Evolutionary conservation across 1,284 basidiomycete species (phyloP), one percentile per base, ranked within the genome.

Genomic region (Wolfiporia cocos): DNA sequence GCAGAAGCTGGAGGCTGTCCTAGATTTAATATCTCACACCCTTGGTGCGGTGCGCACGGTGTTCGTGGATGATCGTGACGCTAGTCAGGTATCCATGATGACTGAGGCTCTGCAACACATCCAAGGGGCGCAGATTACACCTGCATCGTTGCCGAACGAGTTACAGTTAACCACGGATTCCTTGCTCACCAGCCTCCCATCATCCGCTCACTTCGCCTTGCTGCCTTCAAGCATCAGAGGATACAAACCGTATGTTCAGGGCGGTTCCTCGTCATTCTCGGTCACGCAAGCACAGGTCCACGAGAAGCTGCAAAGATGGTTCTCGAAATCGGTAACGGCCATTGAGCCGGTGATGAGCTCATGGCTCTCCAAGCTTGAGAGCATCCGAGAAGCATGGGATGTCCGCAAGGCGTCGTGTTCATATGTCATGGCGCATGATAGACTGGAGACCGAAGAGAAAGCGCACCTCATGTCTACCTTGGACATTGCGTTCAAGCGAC

Each of bases 231-330:
- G 69, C 44, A 71, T 90, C 47, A 70, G 70, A 46, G 70, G 73
- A 9, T 89, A 87, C 56, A 81, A 76, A 51, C 86, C 87, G 17
- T 87, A 85, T 54, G 70, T 89, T 43, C 84, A 88, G 51, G 61
- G 77, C 9, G 62, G 65, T 7, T 80, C 84, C 0, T 61, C 72
- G 2, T 76, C 75, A 1, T 69, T 77, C 12, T 68, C 67, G 5
- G 57, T 80, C 14, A 58, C 72, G 3, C 66, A 64, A 31, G 51
- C 59, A 1, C 57, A 67, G 15, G 61, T 86, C 30, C 51, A 58
- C 20, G 59, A 68, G 19, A 76, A 70, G 46, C 54, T 86, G 10
- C 59, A 65, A 4, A 67, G 65, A 30, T 90, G 86, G 86, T 81
- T 85, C 53, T 52, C 59, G 26, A 69, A 69, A 31, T 74, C 79